These are phyloP conservation scores for Tremellales sp. DNA, from an alignment of 1,284 basidiomycete species.

Conservation along the genomic window DNA sequence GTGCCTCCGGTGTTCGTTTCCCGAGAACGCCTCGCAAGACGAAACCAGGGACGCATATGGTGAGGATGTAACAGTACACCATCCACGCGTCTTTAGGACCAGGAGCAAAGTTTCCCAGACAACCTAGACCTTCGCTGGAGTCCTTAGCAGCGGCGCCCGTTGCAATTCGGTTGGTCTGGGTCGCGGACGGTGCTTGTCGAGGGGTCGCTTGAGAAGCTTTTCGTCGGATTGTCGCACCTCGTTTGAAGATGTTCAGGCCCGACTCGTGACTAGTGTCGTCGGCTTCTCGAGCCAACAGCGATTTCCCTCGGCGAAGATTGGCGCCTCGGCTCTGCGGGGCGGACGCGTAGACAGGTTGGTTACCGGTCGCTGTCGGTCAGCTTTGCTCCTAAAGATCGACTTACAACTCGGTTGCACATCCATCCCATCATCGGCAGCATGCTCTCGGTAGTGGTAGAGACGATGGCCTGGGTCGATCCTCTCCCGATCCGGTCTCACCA, in stretches of 20 bases:
- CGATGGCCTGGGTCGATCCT: slow-evolving; percentile 94
- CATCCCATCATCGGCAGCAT: slow-evolving; percentile 75
- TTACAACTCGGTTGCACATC: slow-evolving; percentile 73
- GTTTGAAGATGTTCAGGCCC: slow-evolving; percentile 79
- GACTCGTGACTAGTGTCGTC: slow-evolving; percentile 82
- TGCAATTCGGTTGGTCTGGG: slow-evolving; percentile 37
- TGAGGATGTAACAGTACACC: slow-evolving; percentile 88
- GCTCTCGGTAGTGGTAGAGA: slow-evolving; percentile 91
- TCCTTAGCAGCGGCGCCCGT: slow-evolving; percentile 14
- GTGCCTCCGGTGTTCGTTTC: slow-evolving; percentile 85
- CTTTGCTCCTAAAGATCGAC: slow-evolving; percentile 43
- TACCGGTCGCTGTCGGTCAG: slow-evolving; percentile 66
- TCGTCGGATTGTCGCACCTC: slow-evolving; percentile 68
- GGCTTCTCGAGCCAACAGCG: slow-evolving; percentile 78
- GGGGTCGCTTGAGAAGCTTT: slow-evolving; percentile 57
- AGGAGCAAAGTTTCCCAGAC: slow-evolving; percentile 66
- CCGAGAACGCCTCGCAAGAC: slow-evolving; percentile 60
- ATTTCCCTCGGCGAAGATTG: slow-evolving; percentile 73
- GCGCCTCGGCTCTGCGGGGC: slow-evolving; percentile 41
- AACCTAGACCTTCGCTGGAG: slow-evolving; percentile 54
- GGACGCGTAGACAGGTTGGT: slow-evolving; percentile 60
- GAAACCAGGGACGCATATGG: slow-evolving; percentile 74
- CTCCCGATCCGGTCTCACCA: slow-evolving; percentile 91
- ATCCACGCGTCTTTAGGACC: slow-evolving; percentile 94
- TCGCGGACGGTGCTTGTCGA: slow-evolving; percentile 37